These are phyloP conservation scores for Umbelopsis sp. DNA, from an alignment of 371 early-diverging fungal species.

Conservation along the genomic window DNA sequence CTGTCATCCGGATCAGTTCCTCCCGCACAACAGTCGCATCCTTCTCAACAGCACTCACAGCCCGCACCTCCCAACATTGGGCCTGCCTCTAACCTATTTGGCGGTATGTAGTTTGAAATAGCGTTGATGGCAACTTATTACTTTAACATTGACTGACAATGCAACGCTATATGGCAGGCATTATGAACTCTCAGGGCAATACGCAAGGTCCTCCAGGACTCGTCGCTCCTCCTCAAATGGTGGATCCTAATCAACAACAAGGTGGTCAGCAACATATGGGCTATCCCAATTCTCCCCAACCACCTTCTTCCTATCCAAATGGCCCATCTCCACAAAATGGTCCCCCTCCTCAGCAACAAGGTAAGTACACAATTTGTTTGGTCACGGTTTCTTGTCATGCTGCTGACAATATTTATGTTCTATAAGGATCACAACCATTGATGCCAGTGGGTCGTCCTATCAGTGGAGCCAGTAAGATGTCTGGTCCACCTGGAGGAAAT, in stretches of 20 bases:
- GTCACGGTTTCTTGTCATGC: no score
- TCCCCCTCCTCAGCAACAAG: slow-evolving; percentile 23
- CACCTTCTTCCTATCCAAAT: slow-evolving; percentile 9
- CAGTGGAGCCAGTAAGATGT: slow-evolving; percentile 29
- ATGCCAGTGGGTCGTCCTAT: slow-evolving; percentile 24
- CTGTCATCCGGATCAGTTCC: slow-evolving; percentile 11
- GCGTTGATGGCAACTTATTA: no score
- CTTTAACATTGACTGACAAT: background rate
- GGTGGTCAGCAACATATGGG: slow-evolving; percentile 19
- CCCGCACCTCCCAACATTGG: slow-evolving; percentile 34
- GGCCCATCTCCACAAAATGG: slow-evolving; percentile 19
- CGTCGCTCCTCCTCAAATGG: slow-evolving; percentile 31
- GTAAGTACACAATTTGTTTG: slow-evolving; percentile 11
- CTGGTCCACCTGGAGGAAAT: slow-evolving; percentile 12
- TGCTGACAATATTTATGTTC: no score
- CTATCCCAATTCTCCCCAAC: slow-evolving; percentile 21
- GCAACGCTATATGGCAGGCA: background rate
- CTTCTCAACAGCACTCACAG: slow-evolving; percentile 24
- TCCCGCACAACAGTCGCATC: slow-evolving; percentile 18
- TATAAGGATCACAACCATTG: slow-evolving; percentile 7
- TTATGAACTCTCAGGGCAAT: slow-evolving; percentile 29
- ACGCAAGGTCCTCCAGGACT: slow-evolving; percentile 23
- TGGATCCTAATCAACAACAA: slow-evolving; percentile 28
- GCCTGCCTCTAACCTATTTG: slow-evolving; percentile 33
- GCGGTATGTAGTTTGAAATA: slow-evolving; percentile 13